Percentiles rank a stretch among this genome's conserved stretches.
Conservation (phyloP, 805 yeast species). For the Spencermartinsiella europaea region DNA sequence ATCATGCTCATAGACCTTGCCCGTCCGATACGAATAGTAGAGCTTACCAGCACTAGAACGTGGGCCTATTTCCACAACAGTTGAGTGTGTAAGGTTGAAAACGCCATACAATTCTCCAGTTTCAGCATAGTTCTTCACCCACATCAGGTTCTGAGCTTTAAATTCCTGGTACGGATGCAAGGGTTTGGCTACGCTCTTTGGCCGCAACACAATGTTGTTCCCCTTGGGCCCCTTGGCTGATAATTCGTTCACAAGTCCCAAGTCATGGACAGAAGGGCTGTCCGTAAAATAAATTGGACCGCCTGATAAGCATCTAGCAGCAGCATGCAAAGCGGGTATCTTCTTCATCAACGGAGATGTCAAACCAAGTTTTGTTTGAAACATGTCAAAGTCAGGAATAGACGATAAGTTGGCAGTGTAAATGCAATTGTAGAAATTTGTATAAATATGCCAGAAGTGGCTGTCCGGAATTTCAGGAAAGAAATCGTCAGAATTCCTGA, state of each 20-base stretch:
- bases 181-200: constrained; percentile 8
- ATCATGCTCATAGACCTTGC: constrained; percentile 1
- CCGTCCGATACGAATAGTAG: constrained; percentile 6
- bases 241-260: constrained; percentile 7
- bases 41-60: not conserved
- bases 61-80: not conserved
- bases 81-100: not conserved
- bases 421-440: constrained; percentile 22
- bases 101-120: not conserved
- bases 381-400: constrained; percentile 29
- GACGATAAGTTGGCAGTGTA: constrained; percentile 20
- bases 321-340: constrained; percentile 26
- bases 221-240: not conserved
- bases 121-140: constrained; percentile 8
- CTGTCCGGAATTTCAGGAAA: constrained; percentile 25
- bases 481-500: constrained; percentile 29
- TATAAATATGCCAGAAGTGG: constrained; percentile 29
- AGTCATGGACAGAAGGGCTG: constrained; percentile 19
- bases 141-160: constrained; percentile 4
- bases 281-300: constrained; percentile 30
- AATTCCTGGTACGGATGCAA: constrained; percentile 16
- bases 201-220: constrained; percentile 6
- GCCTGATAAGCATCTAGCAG: constrained; percentile 27
- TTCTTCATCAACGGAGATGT: not conserved
- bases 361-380: constrained; percentile 21